Base-by-base conservation (phyloP, 1,139 yeast species). In the Zygosaccharomyces sapae region DNA sequence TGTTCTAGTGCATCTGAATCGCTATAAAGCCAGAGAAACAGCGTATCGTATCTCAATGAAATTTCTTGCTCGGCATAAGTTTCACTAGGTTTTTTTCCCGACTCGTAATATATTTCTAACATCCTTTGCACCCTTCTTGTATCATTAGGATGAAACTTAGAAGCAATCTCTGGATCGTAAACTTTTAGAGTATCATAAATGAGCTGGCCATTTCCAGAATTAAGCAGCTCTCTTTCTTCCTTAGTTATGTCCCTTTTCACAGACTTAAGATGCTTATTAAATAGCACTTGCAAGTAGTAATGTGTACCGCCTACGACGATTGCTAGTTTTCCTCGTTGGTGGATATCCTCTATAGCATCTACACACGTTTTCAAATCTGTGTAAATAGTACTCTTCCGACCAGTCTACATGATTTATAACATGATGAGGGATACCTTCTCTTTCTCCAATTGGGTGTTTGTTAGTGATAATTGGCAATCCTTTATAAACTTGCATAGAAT, bases 281-380 rank as follows among this genome's bases (percentile, higher is more conserved):
- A 88, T 13, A 94, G 64, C 2, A 88, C 69, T 63, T 86, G 96
- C 35, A 89, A 71, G 63, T 92, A 92, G 63, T 92, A 92, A 62
- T 90, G 97, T 0, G 98, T 92, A 0, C 99, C 99, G 2, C 99
- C 99, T 2, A 92, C 90, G 0, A 94, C 68, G 4, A 92, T 85
- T 0, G 99, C 97, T 1, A 85, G 59, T 58, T 88, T 89, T 0
- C 87, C 87, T 33, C 84, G 64, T 0, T 63, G 51, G 48, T 83
- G 84, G n/a, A 90, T 82, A 38, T 81, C 84, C 0, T 76, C 75
- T 12, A 88, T 70, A 7, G 65, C 61, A 0, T 47, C 53, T 20
- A 66, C 51, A 16, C 96, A 96, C 97, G 34, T 72, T 63, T 43
- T 84, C 81, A 63, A 88, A 92, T 50, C 86, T 69, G 58, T 86